These are phyloP conservation scores for Lepidopterella palustris DNA, from an alignment of 495 filamentous ascomycete genomes.

Conservation along the genomic window DNA sequence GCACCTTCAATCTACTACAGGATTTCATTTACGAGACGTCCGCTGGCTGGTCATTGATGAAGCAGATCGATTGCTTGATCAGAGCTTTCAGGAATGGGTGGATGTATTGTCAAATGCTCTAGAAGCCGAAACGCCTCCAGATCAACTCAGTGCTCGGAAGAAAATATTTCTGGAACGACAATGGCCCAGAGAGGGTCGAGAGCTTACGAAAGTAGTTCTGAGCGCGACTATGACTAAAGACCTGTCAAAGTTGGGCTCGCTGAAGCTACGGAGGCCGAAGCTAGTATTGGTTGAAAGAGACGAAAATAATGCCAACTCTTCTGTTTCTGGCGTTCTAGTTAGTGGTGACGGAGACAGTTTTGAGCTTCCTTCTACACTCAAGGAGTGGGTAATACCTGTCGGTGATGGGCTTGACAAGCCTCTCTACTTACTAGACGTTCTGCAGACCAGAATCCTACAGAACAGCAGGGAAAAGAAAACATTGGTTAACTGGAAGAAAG, in stretches of 20 bases:
- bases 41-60: constrained; percentile 91
- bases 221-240: constrained; percentile 94
- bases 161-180: constrained; percentile 45
- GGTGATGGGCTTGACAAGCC: constrained; percentile 74
- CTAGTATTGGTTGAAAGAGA: constrained; percentile 64
- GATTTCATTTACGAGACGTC: constrained; percentile 67
- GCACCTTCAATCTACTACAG: constrained; percentile 73
- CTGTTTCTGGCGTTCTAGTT: constrained; percentile 17
- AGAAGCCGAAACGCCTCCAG: constrained; percentile 34
- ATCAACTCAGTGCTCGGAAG: constrained; percentile 20
- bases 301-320: constrained; percentile 28
- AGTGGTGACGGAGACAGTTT: constrained; percentile 37
- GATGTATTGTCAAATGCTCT: constrained; percentile 62
- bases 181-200: constrained; percentile 44
- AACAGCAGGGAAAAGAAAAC: not conserved
- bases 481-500: constrained; percentile 19
- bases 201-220: constrained; percentile 63
- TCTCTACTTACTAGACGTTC: constrained; percentile 61
- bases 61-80: constrained; percentile 82
- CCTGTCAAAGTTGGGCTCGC: constrained; percentile 64
- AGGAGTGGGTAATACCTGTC: constrained; percentile 69
- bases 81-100: constrained; percentile 91
- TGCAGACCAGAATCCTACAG: constrained; percentile 35
- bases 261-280: constrained; percentile 67
- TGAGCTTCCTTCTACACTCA: constrained; percentile 60